phyloP scores from a whole-genome alignment of 2,329 filamentous ascomycete genomes.

The Ophiosphaerella korrae region DNA sequence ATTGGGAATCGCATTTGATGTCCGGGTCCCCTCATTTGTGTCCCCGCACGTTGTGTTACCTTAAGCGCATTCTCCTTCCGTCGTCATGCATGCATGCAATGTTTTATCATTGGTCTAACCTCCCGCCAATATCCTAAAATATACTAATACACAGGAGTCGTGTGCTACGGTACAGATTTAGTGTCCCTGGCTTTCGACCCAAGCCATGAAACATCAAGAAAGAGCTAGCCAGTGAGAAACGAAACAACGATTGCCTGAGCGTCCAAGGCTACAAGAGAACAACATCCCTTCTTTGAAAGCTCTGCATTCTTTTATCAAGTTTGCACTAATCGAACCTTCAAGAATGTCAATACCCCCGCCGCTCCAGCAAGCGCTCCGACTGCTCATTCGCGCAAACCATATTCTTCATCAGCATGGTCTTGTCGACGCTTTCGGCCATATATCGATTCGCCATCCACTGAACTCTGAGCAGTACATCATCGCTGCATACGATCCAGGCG shows the following conservation, averaged over 20 bases:
- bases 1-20: no score
- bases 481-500: conserved; percentile 49
- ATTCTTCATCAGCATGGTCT: conserved; percentile 58
- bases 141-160: no score
- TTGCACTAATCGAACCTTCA: not conserved
- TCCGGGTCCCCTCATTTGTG: no score
- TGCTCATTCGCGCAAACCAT: conserved; percentile 47
- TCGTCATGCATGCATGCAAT: no score
- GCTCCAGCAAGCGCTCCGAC: conserved; percentile 23
- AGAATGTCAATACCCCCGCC: not conserved
- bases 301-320: not conserved
- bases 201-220: conserved; percentile 3
- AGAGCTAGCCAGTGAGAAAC: conserved; percentile 1
- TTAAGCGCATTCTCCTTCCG: no score
- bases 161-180: no score
- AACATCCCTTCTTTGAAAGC: not conserved
- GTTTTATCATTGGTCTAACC: no score
- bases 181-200: no score
- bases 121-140: no score
- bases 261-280: not conserved
- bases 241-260: conserved; percentile 4
- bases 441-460: conserved; percentile 57
- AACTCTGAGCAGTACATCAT: conserved; percentile 55
- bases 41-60: no score
- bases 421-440: conserved; percentile 60